Evolutionary conservation across 495 filamentous ascomycete genomes (phyloP).

Genomic region (Neurospora terricola): DNA sequence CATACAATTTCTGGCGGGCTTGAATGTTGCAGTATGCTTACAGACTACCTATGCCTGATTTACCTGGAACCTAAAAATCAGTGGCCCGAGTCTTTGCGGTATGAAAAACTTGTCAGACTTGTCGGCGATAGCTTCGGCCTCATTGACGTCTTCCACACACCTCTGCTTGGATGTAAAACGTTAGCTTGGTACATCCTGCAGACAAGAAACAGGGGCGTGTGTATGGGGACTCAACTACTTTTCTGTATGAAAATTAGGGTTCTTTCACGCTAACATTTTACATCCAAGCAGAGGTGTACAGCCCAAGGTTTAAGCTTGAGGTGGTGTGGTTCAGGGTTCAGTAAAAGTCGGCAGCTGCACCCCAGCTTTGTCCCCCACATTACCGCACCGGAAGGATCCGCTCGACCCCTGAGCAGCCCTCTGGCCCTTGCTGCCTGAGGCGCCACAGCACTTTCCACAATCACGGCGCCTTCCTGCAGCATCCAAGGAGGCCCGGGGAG

Average conservation of each 20-base stretch:
- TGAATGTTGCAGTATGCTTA: too few relatives aligned
- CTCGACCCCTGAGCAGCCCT: background rate
- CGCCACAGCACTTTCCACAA: background rate
- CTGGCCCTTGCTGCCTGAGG: background rate
- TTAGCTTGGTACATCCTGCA: too few relatives aligned
- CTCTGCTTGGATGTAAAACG: too few relatives aligned
- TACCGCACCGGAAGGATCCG: background rate
- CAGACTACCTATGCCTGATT: too few relatives aligned
- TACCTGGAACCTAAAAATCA: too few relatives aligned
- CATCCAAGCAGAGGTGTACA: background rate
- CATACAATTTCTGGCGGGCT: too few relatives aligned
- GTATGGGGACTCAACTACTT: too few relatives aligned
- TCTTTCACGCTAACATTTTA: too few relatives aligned
- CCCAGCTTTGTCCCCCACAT: background rate
- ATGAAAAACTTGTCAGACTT: background rate
- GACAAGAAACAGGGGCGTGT: too few relatives aligned
- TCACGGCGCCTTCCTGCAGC: background rate
- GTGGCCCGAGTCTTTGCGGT: too few relatives aligned
- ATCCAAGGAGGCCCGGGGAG: background rate
- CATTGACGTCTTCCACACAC: background rate
- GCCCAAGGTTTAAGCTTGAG: background rate
- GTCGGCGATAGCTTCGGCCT: background rate
- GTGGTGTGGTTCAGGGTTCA: background rate
- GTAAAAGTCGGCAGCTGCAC: background rate
- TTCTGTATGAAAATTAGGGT: too few relatives aligned